Percentiles rank a stretch among this genome's conserved stretches.
These are phyloP conservation scores for Termitomyces heimii DNA, from an alignment of 768 basidiomycete genomes.

Conservation along the genomic window DNA sequence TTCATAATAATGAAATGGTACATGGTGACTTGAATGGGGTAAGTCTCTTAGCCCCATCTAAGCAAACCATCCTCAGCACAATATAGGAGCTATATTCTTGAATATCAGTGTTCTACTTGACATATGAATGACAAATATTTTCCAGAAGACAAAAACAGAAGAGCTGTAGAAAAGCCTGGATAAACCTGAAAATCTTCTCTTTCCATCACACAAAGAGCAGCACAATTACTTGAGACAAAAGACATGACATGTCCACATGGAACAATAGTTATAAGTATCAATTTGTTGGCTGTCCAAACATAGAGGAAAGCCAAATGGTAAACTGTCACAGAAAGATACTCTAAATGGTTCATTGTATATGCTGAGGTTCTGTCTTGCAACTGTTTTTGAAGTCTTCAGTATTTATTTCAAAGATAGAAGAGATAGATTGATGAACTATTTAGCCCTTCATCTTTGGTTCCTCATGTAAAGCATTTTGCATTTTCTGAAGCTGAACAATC, in stretches of 20 bases:
- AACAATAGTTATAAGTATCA: neutral
- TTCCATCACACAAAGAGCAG: neutral
- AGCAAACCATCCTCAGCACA: neutral
- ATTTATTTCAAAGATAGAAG: neutral
- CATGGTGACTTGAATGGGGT: slow-evolving; percentile 43
- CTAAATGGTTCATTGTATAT: neutral
- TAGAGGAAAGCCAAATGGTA: neutral
- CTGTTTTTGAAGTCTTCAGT: neutral
- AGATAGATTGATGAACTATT: neutral
- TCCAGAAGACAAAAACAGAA: no score
- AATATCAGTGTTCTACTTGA: neutral
- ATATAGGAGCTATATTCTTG: neutral
- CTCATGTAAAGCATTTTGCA: slow-evolving; percentile 45
- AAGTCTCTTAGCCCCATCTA: neutral
- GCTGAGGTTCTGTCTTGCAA: neutral
- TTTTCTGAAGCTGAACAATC: slow-evolving; percentile 54
- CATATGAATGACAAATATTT: no score
- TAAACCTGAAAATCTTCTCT: neutral
- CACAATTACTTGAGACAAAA: neutral
- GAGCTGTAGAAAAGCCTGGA: neutral
- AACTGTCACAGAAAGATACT: neutral
- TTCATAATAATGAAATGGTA: slow-evolving; percentile 29
- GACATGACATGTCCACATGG: neutral
- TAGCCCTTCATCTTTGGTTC: slow-evolving; percentile 30
- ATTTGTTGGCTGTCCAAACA: neutral